Base-by-base conservation (phyloP, 768 basidiomycete species). In the Mycena albidolilacea region DNA sequence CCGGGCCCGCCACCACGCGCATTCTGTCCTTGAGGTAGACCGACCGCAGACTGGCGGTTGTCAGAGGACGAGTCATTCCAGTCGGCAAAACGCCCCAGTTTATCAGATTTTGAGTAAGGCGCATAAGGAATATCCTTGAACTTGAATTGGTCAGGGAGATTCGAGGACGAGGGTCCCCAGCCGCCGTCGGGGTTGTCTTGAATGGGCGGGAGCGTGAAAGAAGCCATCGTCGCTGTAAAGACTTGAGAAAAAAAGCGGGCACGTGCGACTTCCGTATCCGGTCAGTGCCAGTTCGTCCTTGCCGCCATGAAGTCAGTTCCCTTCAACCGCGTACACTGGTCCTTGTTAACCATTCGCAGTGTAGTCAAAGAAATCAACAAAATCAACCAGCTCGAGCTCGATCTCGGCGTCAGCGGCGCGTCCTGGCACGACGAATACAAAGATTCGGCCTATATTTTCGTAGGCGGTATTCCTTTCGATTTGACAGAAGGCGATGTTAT, bases 71-170 rank as follows among this genome's bases (percentile, higher is more conserved):
- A 83, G 81, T 96, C 95, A 82, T 96, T 95, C 97, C 97, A 99
- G 86, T 99, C 97, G 60, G 97, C 97, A 79, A 99, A 95, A 65
- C 97, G 93, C 65, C 96, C 96, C 68, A 99, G 92, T 83, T 98
- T 98, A 88, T 99, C 98, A 46, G 95, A 92, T 90, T 99, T 99
- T 84, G 96, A 96, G 88, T 95, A 99, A 6, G 97, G 97, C 0
- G 97, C 97, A 80, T 99, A 99, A 58, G 98, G 98, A 72, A 99
- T 98, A 78, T 98, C 98, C 83, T 95, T 96, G 89, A 98, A 98
- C 84, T 97, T 97, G 85, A 97, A 98, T 75, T 96, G 92, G 57
- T 93, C 87, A 1, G 97, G 97, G 23, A 97, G 85, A 81, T 94
- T 93, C 2, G 85, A 88, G 0, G 92, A 89, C 5, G 93, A 90